Evolutionary conservation across 2,329 filamentous ascomycete genomes (phyloP).

Genomic region (Acephala macrosclerotiorum): DNA sequence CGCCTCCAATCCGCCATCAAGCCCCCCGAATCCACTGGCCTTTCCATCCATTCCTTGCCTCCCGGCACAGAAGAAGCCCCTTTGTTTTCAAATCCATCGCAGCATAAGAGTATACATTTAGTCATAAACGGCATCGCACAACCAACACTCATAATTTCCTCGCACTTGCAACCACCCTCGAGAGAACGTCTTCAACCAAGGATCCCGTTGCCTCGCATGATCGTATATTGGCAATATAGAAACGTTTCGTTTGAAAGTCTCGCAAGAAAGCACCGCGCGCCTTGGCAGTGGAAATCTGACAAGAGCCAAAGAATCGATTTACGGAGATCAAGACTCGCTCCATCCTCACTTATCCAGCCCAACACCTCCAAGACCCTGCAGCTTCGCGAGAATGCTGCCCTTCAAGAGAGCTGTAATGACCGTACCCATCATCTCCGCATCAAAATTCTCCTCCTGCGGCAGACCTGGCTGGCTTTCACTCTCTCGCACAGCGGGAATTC

Average conservation of each 20-base stretch:
- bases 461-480: conserved; percentile 12
- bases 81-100: neutral
- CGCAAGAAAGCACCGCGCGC: too few relatives aligned
- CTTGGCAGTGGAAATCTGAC: too few relatives aligned
- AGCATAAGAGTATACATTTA: neutral
- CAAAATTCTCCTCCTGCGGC: conserved; percentile 27
- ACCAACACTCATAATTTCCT: neutral
- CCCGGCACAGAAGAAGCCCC: neutral
- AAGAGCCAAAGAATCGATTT: too few relatives aligned
- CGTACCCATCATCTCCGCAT: conserved; percentile 24
- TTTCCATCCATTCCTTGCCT: neutral
- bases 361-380: conserved; percentile 15
- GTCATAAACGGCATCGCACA: neutral
- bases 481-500: conserved; percentile 18
- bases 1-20: neutral
- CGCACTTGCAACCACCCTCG: neutral
- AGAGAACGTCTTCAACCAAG: too few relatives aligned
- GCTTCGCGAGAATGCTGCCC: conserved; percentile 22
- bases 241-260: too few relatives aligned
- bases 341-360: neutral
- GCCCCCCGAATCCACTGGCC: neutral
- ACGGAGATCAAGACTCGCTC: too few relatives aligned
- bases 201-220: too few relatives aligned
- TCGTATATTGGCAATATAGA: too few relatives aligned
- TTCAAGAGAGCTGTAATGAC: conserved; percentile 30